Evolutionary conservation across 306 rosid species (phyloP), one percentile per base, ranked within the genome.

Genomic region (Pachyrhizus erosus): DNA sequence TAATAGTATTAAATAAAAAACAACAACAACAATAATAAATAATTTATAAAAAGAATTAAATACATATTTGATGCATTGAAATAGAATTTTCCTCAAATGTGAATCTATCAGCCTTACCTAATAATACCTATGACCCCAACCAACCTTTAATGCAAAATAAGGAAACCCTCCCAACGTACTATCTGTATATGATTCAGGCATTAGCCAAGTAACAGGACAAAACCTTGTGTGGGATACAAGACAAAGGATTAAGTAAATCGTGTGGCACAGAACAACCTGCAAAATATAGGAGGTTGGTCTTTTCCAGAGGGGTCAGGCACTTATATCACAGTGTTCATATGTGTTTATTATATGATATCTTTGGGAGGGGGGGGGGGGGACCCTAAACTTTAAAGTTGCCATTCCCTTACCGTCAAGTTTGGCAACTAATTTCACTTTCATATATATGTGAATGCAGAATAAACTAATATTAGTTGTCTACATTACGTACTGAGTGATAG

Each of bases 221-320:
- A 42, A 42, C 48, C 48, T 42, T 10, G 48, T 42, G 48, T 10
- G 43, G 43, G 43, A 39, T 39, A 7, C 43, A 39, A 39, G 43
- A 39, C 48, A 42, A 7, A 9, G 48, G 13, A 42, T 21, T 55
- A 55, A 20, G 65, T 67, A 86, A 61, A 86, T 60, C 58, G 37
- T 58, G 89, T 82, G 86, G 81, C 61, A 55, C 42, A 57, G 48
- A 61, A 76, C 34, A 24, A 48, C 20, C 39, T 65, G 23, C 73
- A 43, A 55, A 43, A 46, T 75, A 72, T n/a, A n/a, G n/a, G 75
- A 49, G 64, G 64, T 10, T 70, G 65, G 57, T 31, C 43, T 26
- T 34, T 70, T 58, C 69, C 48, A 4, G 24, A 66, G 65, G 81
- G 82, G 80, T 76, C 79, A 69, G 2, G 64, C 76, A 39, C 73